Base-by-base conservation (phyloP, 1,139 yeast species). In the Saccharomyces pastorianus region DNA sequence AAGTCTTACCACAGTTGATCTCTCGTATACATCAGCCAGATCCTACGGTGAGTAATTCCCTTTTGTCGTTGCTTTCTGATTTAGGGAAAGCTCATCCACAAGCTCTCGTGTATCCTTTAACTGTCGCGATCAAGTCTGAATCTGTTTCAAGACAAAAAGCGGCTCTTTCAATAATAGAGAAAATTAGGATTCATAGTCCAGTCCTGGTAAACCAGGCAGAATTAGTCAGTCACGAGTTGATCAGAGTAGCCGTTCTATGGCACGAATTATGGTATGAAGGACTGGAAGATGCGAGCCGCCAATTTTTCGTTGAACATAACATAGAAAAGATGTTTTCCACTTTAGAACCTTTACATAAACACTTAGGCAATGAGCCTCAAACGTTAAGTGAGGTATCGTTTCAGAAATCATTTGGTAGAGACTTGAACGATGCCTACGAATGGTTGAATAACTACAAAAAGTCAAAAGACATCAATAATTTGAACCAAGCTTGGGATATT, bases 181-280 rank as follows among this genome's bases (percentile, higher is more conserved):
- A 89, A 66, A 88, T 95, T 95, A 76, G 96, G 61, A 78, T 86
- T 3, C 97, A 95, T 63, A 88, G 96, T 51, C 81, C 97, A 0
- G 73, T 75, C 0, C 75, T 95, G 59, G 97, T 95, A 25, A 91
- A 87, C 59, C 98, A 95, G 67, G 91, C 98, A 0, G 96, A 90
- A 62, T 71, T 91, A 57, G 98, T 93, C 13, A 87, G 96, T 73
- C 84, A 84, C 60, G 99, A 95, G 65, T 79, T 95, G 57, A 91
- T 95, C 59, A 76, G 99, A 61, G 96, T 90, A 14, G 97, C 98
- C 0, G 97, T 93, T 1, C 74, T 93, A 59, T 91, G 99, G 98
- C 96, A 90, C 64, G 99, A 95, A 66, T 86, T 88, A 68, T 95
- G 99, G 99, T 91, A 91, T 64, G 99, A 91, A 72, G 98, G 96